Evolutionary conservation across 2,329 filamentous ascomycete genomes (phyloP).

Genomic region (Hypoxylon sp.): DNA sequence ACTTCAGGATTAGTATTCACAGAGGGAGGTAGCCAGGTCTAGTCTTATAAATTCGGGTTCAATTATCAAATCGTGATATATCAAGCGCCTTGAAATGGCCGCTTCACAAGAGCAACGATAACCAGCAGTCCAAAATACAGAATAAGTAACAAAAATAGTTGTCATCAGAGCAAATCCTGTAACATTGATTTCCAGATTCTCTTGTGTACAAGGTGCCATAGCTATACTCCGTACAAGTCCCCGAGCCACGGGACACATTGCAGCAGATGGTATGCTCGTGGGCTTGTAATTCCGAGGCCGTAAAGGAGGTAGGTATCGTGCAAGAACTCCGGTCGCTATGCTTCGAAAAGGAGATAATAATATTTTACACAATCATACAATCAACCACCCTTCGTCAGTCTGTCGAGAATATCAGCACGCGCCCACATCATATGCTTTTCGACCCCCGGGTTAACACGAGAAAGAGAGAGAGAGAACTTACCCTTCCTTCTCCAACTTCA

Average conservation of each 20-base stretch:
- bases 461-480: constrained; percentile 16
- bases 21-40: too few relatives aligned
- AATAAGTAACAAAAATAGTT: too few relatives aligned
- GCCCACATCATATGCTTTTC: background rate
- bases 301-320: constrained; percentile 1
- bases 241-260: background rate
- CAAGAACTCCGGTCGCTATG: constrained; percentile 28
- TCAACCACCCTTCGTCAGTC: constrained; percentile 30
- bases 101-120: too few relatives aligned
- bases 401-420: constrained; percentile 14
- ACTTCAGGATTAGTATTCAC: too few relatives aligned
- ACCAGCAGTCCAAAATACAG: too few relatives aligned
- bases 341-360: constrained; percentile 2
- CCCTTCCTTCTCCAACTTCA: constrained; percentile 44
- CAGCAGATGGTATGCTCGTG: background rate
- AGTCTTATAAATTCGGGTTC: too few relatives aligned
- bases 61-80: too few relatives aligned
- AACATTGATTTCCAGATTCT: too few relatives aligned
- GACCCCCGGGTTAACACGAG: too few relatives aligned
- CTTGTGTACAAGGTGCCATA: too few relatives aligned
- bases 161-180: too few relatives aligned
- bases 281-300: constrained; percentile 1
- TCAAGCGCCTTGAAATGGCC: too few relatives aligned
- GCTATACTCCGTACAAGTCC: background rate
- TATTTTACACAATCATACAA: constrained; percentile 7